Evolutionary conservation across 2,329 filamentous ascomycete genomes (phyloP).

Genomic region (Beauveria rudraprayagi): DNA sequence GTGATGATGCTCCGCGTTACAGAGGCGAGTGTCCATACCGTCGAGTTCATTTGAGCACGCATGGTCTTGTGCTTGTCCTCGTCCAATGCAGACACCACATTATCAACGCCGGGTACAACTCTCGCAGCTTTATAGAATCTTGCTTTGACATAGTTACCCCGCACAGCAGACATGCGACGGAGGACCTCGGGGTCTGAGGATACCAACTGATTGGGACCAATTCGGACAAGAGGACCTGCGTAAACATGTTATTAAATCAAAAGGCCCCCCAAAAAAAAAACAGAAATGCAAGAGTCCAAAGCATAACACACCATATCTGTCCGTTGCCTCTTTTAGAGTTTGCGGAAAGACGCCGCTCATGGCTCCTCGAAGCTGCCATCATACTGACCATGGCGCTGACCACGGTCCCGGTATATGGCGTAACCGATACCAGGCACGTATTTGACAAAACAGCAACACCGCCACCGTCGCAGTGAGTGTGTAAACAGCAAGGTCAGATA

Average conservation of each 20-base stretch:
- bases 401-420: conserved; percentile 22
- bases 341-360: conserved; percentile 23
- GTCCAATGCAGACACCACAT: conserved; percentile 43
- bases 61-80: conserved; percentile 32
- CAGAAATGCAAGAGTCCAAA: neutral
- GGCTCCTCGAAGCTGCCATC: conserved; percentile 22
- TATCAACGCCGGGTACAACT: conserved; percentile 46
- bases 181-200: conserved; percentile 32
- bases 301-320: conserved; percentile 17
- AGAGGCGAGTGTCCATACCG: conserved; percentile 23
- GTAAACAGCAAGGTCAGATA: neutral
- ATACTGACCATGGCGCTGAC: conserved; percentile 20
- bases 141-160: conserved; percentile 28
- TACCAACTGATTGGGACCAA: conserved; percentile 35
- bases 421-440: conserved; percentile 21
- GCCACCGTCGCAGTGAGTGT: neutral
- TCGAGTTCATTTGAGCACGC: conserved; percentile 36
- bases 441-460: neutral
- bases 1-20: neutral
- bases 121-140: conserved; percentile 41
- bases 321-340: conserved; percentile 18
- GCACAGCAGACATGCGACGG: conserved; percentile 28
- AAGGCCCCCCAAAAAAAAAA: neutral
- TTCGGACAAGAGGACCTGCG: conserved; percentile 29
- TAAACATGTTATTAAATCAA: neutral